Conservation (phyloP, 768 basidiomycete genomes). For the Termitomyces sp. region DNA sequence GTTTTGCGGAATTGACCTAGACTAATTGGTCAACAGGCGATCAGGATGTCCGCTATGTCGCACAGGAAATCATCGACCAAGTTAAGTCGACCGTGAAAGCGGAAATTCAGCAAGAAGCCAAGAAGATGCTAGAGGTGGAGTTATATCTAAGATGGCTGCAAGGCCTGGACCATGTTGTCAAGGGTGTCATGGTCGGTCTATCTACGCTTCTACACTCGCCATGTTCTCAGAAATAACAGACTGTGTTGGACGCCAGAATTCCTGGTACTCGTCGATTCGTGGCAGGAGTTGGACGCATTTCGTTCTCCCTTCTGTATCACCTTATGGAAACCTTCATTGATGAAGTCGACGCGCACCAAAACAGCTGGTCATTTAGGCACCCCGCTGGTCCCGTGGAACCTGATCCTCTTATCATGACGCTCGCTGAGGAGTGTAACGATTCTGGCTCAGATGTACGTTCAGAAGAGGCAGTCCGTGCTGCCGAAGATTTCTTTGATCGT, state of each 20-base stretch:
- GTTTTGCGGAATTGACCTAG: not conserved
- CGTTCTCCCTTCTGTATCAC: slow-evolving; percentile 36
- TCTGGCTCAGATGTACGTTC: slow-evolving; percentile 35
- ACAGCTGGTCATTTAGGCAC: slow-evolving; percentile 30
- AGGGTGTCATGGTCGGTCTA: slow-evolving; percentile 30
- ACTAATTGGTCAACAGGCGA: slow-evolving; percentile 10
- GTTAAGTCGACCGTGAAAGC: slow-evolving; percentile 27
- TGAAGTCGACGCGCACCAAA: slow-evolving; percentile 40
- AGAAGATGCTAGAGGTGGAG: slow-evolving; percentile 35
- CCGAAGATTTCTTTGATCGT: slow-evolving; percentile 27
- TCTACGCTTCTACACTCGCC: not conserved
- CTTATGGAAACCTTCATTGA: slow-evolving; percentile 39
- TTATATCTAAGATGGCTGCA: slow-evolving; percentile 38
- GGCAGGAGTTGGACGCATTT: slow-evolving; percentile 31
- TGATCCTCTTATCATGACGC: slow-evolving; percentile 35
- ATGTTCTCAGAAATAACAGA: slow-evolving; percentile 17
- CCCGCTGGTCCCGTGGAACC: slow-evolving; percentile 20
- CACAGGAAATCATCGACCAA: slow-evolving; percentile 27
- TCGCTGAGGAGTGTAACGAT: slow-evolving; percentile 41
- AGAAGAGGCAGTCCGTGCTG: slow-evolving; percentile 28
- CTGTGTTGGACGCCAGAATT: slow-evolving; percentile 31
- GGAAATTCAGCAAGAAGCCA: slow-evolving; percentile 20
- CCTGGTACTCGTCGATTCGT: slow-evolving; percentile 31
- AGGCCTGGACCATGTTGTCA: slow-evolving; percentile 31
- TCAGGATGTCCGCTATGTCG: slow-evolving; percentile 16